Evolutionary conservation across 306 rosid species (phyloP).

Genomic region (Cucumis melo): DNA sequence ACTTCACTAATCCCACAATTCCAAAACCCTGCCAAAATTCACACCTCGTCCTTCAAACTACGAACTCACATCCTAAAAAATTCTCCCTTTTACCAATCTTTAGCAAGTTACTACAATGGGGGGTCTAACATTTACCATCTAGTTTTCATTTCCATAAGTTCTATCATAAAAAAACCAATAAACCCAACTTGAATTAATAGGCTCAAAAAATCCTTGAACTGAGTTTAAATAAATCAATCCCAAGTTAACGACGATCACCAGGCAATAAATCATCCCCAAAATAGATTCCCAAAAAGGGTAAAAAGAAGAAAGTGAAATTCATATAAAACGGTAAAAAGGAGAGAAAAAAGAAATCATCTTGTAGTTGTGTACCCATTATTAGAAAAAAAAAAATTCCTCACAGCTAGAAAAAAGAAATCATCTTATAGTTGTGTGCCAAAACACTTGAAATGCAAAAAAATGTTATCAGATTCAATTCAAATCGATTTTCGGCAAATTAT

Average conservation of each 20-base stretch:
- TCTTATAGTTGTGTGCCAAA: no score
- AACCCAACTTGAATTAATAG: background rate
- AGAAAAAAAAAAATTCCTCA: no score
- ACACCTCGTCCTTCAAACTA: background rate
- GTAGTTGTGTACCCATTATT: no score
- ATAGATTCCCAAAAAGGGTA: background rate
- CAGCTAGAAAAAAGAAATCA: no score
- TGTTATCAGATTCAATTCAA: no score
- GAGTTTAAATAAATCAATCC: background rate
- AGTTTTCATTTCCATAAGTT: background rate
- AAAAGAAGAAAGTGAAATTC: background rate
- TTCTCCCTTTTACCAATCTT: background rate
- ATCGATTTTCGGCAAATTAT: no score
- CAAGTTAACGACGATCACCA: background rate
- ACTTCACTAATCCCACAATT: background rate
- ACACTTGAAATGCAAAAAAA: no score
- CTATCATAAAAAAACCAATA: background rate
- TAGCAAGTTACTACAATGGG: background rate
- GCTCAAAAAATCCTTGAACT: background rate
- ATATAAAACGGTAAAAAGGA: background rate
- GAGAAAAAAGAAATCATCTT: no score
- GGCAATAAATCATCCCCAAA: background rate
- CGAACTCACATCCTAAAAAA: background rate
- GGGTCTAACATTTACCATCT: background rate
- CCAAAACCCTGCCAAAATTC: background rate